Percentiles rank a stretch among this genome's conserved stretches.
These are phyloP conservation scores for Limnomonas spitsbergensis DNA, from an alignment of 139 green algal species.

Conservation along the genomic window DNA sequence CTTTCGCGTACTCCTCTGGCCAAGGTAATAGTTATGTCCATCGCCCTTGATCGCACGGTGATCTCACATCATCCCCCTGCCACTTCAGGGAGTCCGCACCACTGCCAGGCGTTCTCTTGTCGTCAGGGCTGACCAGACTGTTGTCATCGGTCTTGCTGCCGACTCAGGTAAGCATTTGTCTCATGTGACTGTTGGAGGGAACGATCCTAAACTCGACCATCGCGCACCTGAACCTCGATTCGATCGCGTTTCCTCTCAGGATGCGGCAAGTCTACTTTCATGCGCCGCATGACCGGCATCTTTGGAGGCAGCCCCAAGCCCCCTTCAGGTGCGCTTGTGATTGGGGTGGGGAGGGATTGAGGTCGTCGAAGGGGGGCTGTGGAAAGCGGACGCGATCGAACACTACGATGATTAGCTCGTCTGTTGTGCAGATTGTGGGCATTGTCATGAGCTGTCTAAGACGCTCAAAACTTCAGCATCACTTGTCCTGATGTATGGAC, in stretches of 20 bases:
- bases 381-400: too few relatives aligned
- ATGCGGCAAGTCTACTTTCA: constrained; percentile 99
- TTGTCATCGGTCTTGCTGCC: constrained; percentile 95
- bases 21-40: neutral
- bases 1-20: neutral
- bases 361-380: too few relatives aligned
- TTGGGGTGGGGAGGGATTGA: too few relatives aligned
- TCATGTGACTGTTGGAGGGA: neutral
- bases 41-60: neutral
- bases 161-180: constrained; percentile 76
- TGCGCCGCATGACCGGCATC: constrained; percentile 95
- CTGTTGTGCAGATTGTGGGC: too few relatives aligned
- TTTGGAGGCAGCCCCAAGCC: constrained; percentile 92
- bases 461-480: neutral
- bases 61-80: too few relatives aligned
- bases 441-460: too few relatives aligned
- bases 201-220: neutral
- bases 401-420: too few relatives aligned
- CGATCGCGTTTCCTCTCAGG: constrained; percentile 42
- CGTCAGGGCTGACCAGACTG: constrained; percentile 47
- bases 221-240: neutral
- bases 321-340: constrained; percentile 78
- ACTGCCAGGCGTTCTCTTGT: neutral
- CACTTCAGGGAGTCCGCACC: neutral
- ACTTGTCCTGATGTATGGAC: neutral